A percentile compares a stretch with the other conserved stretches of the same genome.
These are phyloP conservation scores for Triticum urartu DNA, from an alignment of 176 grass and related monocot species.

Conservation along the genomic window DNA sequence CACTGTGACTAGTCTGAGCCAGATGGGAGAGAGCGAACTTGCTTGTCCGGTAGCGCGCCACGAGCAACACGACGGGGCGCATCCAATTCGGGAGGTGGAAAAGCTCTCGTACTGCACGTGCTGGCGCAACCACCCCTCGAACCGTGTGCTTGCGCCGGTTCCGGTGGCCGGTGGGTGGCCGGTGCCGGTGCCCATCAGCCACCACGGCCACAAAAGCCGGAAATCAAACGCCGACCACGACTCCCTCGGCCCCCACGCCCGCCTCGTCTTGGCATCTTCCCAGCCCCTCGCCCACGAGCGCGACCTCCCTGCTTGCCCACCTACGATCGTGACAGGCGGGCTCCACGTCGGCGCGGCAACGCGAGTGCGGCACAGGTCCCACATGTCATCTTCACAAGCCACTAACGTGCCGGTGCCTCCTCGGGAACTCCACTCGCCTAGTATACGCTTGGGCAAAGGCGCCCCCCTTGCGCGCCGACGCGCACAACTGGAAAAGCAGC, in stretches of 20 bases:
- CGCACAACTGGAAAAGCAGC: conserved; percentile 3
- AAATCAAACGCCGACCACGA: background rate
- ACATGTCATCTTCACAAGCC: background rate
- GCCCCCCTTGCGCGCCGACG: conserved; percentile 15
- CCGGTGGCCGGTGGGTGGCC: background rate
- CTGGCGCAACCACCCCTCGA: background rate
- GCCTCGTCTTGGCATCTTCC: conserved; percentile 2
- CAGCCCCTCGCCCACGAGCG: background rate
- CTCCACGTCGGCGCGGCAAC: background rate
- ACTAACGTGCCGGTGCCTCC: background rate
- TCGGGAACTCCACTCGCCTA: background rate
- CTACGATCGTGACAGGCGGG: background rate
- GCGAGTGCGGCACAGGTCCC: background rate
- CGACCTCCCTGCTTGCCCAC: background rate
- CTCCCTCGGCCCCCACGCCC: background rate
- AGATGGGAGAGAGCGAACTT: background rate
- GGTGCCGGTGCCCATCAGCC: background rate
- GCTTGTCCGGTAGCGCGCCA: background rate
- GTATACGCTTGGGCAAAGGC: conserved; percentile 3
- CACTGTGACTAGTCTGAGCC: too few relatives aligned
- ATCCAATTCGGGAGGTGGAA: background rate
- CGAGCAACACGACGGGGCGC: conserved; percentile 18
- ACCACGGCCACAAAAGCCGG: background rate
- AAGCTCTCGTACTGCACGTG: background rate
- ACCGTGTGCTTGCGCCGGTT: background rate